Conservation (phyloP, 495 filamentous ascomycete genomes). For the Bacidia gigantensis region DNA sequence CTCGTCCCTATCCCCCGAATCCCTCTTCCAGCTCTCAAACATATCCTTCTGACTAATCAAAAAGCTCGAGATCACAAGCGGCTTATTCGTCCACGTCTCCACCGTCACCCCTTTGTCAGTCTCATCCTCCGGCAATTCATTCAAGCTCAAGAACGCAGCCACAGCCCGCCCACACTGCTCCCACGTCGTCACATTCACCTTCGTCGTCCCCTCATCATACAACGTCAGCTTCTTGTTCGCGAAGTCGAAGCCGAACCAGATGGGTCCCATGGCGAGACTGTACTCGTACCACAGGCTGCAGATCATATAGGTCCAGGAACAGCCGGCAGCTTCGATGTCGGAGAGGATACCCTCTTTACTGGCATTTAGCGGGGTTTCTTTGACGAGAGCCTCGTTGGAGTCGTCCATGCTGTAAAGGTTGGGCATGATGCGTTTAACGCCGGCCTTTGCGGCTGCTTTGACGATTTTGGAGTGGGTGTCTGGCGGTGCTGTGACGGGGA, state of each 20-base stretch:
- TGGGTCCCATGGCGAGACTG: constrained; percentile 17
- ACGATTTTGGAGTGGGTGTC: constrained; percentile 29
- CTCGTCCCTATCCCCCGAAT: constrained; percentile 31
- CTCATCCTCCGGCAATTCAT: constrained; percentile 4
- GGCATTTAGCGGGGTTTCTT: constrained; percentile 17
- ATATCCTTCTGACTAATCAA: constrained; percentile 36
- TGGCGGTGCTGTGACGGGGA: constrained; percentile 21
- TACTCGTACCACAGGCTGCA: constrained; percentile 38
- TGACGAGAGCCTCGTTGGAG: constrained; percentile 8
- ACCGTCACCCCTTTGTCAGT: constrained; percentile 18
- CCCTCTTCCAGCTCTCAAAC: constrained; percentile 35
- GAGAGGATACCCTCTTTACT: no score
- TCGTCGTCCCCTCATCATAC: constrained; percentile 33
- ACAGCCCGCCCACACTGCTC: constrained; percentile 32
- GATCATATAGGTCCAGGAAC: constrained; percentile 26
- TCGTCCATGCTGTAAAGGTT: constrained; percentile 32
- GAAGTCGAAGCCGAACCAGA: constrained; percentile 25
- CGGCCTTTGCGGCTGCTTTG: constrained; percentile 36
- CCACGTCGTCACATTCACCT: constrained; percentile 28
- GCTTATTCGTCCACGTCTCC: constrained; percentile 25
- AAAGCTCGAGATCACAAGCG: constrained; percentile 32
- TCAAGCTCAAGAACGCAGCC: constrained; percentile 28
- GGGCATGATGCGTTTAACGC: constrained; percentile 39
- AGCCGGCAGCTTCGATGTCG: constrained; percentile 25
- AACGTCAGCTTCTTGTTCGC: constrained; percentile 23